Base-by-base conservation (phyloP, 306 rosid species). In the Begonia fuchsioides region DNA sequence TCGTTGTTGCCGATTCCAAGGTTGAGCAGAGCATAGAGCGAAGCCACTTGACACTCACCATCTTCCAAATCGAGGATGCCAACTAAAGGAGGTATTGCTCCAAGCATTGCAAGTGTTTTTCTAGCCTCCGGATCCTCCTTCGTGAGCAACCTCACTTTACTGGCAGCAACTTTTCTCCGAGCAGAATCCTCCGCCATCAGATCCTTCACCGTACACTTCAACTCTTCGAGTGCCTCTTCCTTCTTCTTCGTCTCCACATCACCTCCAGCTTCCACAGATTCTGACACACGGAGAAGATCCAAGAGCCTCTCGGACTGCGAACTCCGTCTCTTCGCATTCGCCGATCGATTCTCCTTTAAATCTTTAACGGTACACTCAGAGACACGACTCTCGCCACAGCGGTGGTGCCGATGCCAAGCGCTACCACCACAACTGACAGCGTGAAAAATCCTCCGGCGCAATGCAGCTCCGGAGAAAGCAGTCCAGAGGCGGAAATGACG, bases 1-100 rank as follows among this genome's bases (percentile, higher is more conserved):
- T 66, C 67, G 53, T 92, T 86, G 71, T 82, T 92, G 56, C 86
- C 93, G 77, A 92, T 92, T 43, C 87, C 98, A 56, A 92, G 93
- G 68, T 92, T 92, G 81, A 92, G 98, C 15, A 92, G 58, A 7
- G 96, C 96, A 26, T 92, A 92, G 51, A 92, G 98, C 44, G 96
- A 68, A 39, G 82, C 82, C 76, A 85, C 76, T 84, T 77, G 93
- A 57, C 83, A 70, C 43, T 55, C 53, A 47, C 54, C 55, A 49
- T 79, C 92, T 52, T 67, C 87, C 43, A 58, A 64, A 63, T 82
- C 87, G 10, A 92, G 83, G 94, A 92, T 82, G 73, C 76, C 86
- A 19, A 79, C 88, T 6, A 92, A 76, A 7, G 93, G 96, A 50
- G 94, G 94, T 57, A 92, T 82, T 12, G 78, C 96, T 66, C 98